Base-by-base conservation (phyloP, 2,329 filamentous ascomycete genomes). In the Didymella arachidicola region DNA sequence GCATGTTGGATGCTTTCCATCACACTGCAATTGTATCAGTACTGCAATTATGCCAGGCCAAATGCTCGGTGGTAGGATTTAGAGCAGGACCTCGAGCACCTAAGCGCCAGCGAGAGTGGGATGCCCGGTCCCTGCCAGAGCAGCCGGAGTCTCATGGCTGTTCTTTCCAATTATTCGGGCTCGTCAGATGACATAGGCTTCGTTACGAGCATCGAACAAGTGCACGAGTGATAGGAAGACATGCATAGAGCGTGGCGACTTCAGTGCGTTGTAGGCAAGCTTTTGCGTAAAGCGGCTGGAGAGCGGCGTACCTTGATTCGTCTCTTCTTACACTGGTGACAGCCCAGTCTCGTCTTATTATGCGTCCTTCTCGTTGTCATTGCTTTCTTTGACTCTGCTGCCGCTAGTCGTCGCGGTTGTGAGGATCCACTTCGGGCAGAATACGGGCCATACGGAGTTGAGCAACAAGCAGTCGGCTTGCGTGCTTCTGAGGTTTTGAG, bases 331-430 rank as follows among this genome's bases (percentile, higher is more conserved):
- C 74, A 77, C 43, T 74, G 68, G 29, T 65, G 65, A 39, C 74
- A 77, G 2, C 74, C 74, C 51, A 75, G 43, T 53, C 74, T 70
- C 14, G 74, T 72, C 57, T 77, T 77, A 60, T 71, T 75, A 46
- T 77, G 74, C 39, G 72, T 58, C 53, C 65, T 71, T 47, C 73
- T 72, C 8, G 72, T 75, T 25, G 69, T 44, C 38, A 46, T 60
- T 22, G 45, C 54, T 39, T 47, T 44, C 42, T 19, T 44, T 26
- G 18, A 10, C 34, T 36, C n/a, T 38, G 46, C 46, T 50, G 56
- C 50, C 41, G 46, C 52, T 56, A 53, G 46, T 48, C 30, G 41
- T 50, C 41, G 26, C 56, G 50, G 27, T 51, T 54, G 51, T 50
- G 60, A 44, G 55, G 26, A 47, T 48, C 49, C 48, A 52, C 50